A percentile compares a stretch with the other conserved stretches of the same genome.
Conservation (phyloP, 805 yeast genomes). For the Ogataea nakhonphanomensis region DNA sequence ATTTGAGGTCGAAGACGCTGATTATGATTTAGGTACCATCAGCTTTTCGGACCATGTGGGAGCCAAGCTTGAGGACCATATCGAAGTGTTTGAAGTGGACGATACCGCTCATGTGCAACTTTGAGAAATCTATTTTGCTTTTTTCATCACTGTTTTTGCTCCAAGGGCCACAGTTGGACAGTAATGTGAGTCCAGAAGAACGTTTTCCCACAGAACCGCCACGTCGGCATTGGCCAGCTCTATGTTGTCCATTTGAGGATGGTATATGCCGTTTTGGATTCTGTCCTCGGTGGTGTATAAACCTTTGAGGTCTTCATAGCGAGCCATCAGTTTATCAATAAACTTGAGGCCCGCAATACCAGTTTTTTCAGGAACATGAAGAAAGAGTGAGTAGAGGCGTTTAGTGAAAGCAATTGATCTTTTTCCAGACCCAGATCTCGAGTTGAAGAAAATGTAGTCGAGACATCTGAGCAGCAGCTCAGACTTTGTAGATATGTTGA, state of each 20-base stretch:
- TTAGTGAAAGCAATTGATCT: slow-evolving; percentile 83
- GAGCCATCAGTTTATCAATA: slow-evolving; percentile 67
- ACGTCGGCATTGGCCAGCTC: slow-evolving; percentile 83
- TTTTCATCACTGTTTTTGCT: slow-evolving; percentile 40
- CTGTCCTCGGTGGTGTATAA: slow-evolving; percentile 86
- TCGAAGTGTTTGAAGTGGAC: slow-evolving; percentile 8
- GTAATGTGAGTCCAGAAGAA: slow-evolving; percentile 75
- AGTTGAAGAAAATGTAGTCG: slow-evolving; percentile 77
- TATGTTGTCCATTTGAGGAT: slow-evolving; percentile 59
- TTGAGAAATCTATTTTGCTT: slow-evolving; percentile 23
- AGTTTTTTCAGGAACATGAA: slow-evolving; percentile 87
- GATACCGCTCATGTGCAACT: neutral
- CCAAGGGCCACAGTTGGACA: slow-evolving; percentile 78
- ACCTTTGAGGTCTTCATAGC: slow-evolving; percentile 70
- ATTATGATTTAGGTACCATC: slow-evolving; percentile 2
- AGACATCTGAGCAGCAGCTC: slow-evolving; percentile 76
- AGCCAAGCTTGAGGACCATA: slow-evolving; percentile 3
- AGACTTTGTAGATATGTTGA: slow-evolving; percentile 83
- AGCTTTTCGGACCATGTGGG: neutral
- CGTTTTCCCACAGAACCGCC: slow-evolving; percentile 88
- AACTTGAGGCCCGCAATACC: slow-evolving; percentile 74
- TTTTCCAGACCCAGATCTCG: slow-evolving; percentile 60
- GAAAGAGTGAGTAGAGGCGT: slow-evolving; percentile 60
- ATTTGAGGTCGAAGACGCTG: slow-evolving; percentile 17
- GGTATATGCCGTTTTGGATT: slow-evolving; percentile 74